Conservation (phyloP, 2,329 filamentous ascomycete genomes). For the Aureobasidium subglaciale region DNA sequence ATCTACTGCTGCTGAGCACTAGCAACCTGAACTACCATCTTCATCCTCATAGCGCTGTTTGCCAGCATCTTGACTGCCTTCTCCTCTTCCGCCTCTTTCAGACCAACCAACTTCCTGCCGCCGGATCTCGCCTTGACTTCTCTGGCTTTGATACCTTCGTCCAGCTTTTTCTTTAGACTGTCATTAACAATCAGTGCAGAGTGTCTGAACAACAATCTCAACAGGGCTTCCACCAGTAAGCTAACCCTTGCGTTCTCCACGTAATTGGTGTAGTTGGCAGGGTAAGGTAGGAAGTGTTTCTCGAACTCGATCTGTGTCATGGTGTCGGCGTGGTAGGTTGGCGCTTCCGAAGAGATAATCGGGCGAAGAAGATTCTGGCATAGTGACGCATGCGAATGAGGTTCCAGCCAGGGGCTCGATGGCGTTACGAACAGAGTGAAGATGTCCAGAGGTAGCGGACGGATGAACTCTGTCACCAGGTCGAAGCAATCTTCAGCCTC, state of each 20-base stretch:
- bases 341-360: slow-evolving; percentile 39
- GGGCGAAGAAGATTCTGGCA: slow-evolving; percentile 46
- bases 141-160: slow-evolving; percentile 48
- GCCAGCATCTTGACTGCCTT: slow-evolving; percentile 30
- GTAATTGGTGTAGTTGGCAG: slow-evolving; percentile 53
- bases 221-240: slow-evolving; percentile 58
- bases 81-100: slow-evolving; percentile 29
- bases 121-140: slow-evolving; percentile 38
- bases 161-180: slow-evolving; percentile 39
- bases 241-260: slow-evolving; percentile 69
- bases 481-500: slow-evolving; percentile 52
- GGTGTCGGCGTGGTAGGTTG: slow-evolving; percentile 33
- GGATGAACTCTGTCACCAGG: slow-evolving; percentile 50
- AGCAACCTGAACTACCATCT: neutral
- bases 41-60: slow-evolving; percentile 29
- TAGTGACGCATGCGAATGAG: slow-evolving; percentile 43
- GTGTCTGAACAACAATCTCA: slow-evolving; percentile 45
- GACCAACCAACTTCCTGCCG: slow-evolving; percentile 38
- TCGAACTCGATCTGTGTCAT: slow-evolving; percentile 47
- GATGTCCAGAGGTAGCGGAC: slow-evolving; percentile 50
- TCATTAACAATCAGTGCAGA: slow-evolving; percentile 28
- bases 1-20: neutral
- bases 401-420: slow-evolving; percentile 32
- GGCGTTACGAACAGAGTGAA: slow-evolving; percentile 52
- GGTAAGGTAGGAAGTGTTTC: slow-evolving; percentile 57